A percentile compares a stretch with the other conserved stretches of the same genome.
Conservation (phyloP, 1,284 basidiomycete genomes). For the Taiwanofungus camphoratus region DNA sequence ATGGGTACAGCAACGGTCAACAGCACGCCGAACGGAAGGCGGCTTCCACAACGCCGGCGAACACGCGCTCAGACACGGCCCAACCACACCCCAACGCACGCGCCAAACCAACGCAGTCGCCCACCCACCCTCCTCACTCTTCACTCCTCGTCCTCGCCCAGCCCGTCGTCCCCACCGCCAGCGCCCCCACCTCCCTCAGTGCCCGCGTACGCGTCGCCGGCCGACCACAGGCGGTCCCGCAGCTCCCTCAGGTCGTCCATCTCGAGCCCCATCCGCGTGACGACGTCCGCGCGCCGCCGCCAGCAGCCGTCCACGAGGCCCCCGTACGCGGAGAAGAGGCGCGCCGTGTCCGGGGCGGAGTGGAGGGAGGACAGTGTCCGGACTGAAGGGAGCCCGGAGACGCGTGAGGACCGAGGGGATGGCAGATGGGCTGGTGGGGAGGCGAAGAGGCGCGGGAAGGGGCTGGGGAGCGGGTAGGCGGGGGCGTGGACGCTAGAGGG, state of each 20-base stretch:
- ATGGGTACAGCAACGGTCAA: no score
- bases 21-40: no score
- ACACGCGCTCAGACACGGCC: no score
- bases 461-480: conserved; percentile 24
- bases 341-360: conserved; percentile 18
- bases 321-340: conserved; percentile 24
- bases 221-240: conserved; percentile 27
- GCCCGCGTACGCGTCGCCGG: conserved; percentile 27
- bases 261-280: conserved; percentile 24
- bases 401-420: conserved; percentile 8
- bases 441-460: conserved; percentile 24
- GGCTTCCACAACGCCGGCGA: no score
- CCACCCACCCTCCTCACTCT: neutral
- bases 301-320: conserved; percentile 23
- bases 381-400: conserved; percentile 1
- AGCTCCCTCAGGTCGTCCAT: conserved; percentile 29
- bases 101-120: neutral
- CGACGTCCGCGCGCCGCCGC: conserved; percentile 25
- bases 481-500: conserved; percentile 23
- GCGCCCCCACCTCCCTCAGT: conserved; percentile 10
- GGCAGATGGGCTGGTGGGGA: conserved; percentile 14
- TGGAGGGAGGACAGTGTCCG: conserved; percentile 23
- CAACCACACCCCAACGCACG: no score
- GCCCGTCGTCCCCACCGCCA: conserved; percentile 7
- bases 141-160: conserved; percentile 20